phyloP scores from a whole-genome alignment of 2,329 filamentous ascomycete genomes.

The Seiridium unicorne region DNA sequence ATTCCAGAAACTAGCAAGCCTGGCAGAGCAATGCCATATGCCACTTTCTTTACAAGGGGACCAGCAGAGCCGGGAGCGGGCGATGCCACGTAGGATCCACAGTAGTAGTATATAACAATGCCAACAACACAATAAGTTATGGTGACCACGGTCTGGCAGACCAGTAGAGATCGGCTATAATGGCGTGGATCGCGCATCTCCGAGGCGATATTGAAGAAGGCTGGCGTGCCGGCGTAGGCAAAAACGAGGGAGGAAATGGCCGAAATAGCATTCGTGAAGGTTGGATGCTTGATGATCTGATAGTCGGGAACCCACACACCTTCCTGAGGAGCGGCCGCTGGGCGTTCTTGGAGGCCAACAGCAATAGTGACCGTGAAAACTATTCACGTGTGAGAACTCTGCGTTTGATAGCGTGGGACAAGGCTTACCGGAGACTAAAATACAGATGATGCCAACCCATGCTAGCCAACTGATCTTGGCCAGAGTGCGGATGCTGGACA shows the following conservation, averaged over 20 bases:
- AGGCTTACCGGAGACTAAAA: neutral
- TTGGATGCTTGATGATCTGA: neutral
- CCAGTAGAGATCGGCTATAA: neutral
- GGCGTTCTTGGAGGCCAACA: neutral
- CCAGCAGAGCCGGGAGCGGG: neutral
- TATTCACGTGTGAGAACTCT: neutral
- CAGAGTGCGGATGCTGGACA: neutral
- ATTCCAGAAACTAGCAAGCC: neutral
- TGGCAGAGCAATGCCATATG: slow-evolving; percentile 1
- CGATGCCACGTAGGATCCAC: neutral
- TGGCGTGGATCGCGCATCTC: neutral
- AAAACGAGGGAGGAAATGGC: neutral
- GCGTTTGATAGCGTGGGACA: neutral
- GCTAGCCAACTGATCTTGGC: slow-evolving; percentile 1
- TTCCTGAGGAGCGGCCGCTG: neutral
- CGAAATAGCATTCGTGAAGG: neutral
- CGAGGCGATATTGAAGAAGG: neutral
- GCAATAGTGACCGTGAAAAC: neutral
- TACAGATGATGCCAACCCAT: neutral
- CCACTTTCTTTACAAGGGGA: neutral
- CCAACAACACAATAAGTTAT: neutral
- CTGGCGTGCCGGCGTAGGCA: neutral
- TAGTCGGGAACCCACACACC: neutral
- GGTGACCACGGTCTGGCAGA: neutral
- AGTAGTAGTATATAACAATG: neutral